A percentile compares a stretch with the other conserved stretches of the same genome.
phyloP scores from a whole-genome alignment of 495 filamentous ascomycete species.

The Cercophora samala region DNA sequence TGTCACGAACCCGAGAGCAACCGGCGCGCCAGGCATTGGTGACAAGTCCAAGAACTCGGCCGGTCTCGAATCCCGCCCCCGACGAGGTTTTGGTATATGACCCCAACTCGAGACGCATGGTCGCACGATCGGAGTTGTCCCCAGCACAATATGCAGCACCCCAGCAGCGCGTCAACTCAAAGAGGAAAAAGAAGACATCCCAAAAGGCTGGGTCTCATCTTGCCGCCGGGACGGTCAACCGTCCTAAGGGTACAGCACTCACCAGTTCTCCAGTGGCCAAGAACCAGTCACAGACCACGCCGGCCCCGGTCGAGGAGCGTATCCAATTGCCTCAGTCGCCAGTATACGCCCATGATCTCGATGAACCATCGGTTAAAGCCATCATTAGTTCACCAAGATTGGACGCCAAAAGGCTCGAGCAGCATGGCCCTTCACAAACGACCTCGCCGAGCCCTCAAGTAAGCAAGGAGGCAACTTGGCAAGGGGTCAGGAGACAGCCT shows the following conservation, averaged over 20 bases:
- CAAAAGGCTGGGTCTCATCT: constrained; percentile 35
- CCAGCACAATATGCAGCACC: constrained; percentile 44
- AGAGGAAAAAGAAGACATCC: constrained; percentile 50
- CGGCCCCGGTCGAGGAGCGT: constrained; percentile 14
- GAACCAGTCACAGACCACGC: background rate
- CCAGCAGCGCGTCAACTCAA: constrained; percentile 49
- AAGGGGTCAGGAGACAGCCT: constrained; percentile 50
- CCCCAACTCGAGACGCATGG: constrained; percentile 55
- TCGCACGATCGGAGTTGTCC: constrained; percentile 38
- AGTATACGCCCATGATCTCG: background rate
- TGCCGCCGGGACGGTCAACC: constrained; percentile 37
- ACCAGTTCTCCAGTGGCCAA: constrained; percentile 35
- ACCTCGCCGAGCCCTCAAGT: background rate
- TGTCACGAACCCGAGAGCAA: constrained; percentile 1
- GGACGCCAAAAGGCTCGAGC: constrained; percentile 20
- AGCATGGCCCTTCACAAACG: constrained; percentile 9
- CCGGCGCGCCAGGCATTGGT: constrained; percentile 8
- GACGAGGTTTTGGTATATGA: constrained; percentile 51
- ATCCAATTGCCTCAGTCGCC: constrained; percentile 7
- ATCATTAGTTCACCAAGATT: constrained; percentile 23
- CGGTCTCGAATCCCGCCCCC: constrained; percentile 25
- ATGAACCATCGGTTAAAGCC: constrained; percentile 22
- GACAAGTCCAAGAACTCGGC: constrained; percentile 21
- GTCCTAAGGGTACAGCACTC: constrained; percentile 27
- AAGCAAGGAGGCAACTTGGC: constrained; percentile 10